A percentile compares a stretch with the other conserved stretches of the same genome.
These are phyloP conservation scores for Cokeromyces recurvatus DNA, from an alignment of 371 early-diverging fungal genomes.

Conservation along the genomic window DNA sequence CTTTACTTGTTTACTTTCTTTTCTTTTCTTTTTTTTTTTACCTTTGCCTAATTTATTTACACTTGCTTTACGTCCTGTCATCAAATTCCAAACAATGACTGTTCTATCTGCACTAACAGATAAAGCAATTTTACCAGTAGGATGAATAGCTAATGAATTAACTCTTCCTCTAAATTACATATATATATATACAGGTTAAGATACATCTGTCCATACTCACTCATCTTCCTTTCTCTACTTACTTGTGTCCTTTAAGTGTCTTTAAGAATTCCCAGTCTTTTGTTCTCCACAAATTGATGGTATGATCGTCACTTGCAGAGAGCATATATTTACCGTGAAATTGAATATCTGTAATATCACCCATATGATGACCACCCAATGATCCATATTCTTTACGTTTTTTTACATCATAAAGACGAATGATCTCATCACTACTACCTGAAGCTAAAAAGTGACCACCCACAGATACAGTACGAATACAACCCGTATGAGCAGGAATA, in stretches of 20 bases:
- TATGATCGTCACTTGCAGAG: constrained; percentile 86
- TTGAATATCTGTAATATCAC: constrained; percentile 76
- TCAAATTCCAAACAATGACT: constrained; percentile 88
- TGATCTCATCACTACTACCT: constrained; percentile 94
- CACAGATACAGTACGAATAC: constrained; percentile 81
- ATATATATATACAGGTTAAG: neutral
- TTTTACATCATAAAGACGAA: constrained; percentile 86
- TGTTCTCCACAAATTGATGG: constrained; percentile 82
- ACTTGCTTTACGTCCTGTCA: constrained; percentile 79
- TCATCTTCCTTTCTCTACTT: constrained; percentile 15
- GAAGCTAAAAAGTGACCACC: constrained; percentile 84
- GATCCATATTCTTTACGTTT: constrained; percentile 88
- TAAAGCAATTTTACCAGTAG: constrained; percentile 87
- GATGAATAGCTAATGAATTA: constrained; percentile 84
- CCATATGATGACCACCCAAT: constrained; percentile 82
- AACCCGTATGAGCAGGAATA: constrained; percentile 91
- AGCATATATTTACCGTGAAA: constrained; percentile 87
- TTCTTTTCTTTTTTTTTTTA: constrained; percentile 12
- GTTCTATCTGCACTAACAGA: constrained; percentile 78
- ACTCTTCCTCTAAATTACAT: constrained; percentile 44
- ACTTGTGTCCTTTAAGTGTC: constrained; percentile 88
- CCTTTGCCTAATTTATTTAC: constrained; percentile 53
- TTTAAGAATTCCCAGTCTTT: constrained; percentile 96
- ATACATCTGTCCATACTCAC: neutral
- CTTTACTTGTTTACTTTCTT: too few species aligned